Percentiles rank a stretch among this genome's conserved stretches.
These are phyloP conservation scores for Chrysophaeum taylorii DNA, from an alignment of 352 stramenopile species.

Conservation along the genomic window DNA sequence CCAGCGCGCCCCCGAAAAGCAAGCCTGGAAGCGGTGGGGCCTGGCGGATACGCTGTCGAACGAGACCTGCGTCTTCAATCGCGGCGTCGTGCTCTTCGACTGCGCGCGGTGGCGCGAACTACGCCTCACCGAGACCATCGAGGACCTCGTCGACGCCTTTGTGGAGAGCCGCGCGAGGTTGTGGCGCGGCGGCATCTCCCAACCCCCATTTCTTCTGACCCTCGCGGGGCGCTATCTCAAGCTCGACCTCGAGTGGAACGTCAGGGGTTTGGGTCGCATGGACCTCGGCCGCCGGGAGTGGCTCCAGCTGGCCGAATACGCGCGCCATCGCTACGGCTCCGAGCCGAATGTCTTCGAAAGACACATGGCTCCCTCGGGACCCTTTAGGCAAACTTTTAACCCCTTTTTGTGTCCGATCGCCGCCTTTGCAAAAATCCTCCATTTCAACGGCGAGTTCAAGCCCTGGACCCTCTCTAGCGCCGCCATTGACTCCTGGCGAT, in stretches of 20 bases:
- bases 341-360: not conserved
- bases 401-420: not conserved
- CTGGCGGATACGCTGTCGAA: not conserved
- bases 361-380: not conserved
- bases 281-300: not conserved
- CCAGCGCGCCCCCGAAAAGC: too few species aligned
- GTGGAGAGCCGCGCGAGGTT: not conserved
- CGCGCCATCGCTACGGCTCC: not conserved
- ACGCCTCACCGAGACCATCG: conserved; percentile 8
- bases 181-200: conserved; percentile 9
- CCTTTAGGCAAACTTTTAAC: conserved; percentile 8
- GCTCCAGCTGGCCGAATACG: not conserved
- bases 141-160: conserved; percentile 11
- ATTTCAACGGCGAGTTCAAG: conserved; percentile 19
- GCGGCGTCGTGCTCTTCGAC: conserved; percentile 11
- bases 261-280: not conserved
- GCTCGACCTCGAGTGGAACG: conserved; percentile 11
- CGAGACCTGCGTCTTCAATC: conserved; percentile 13
- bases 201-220: conserved; percentile 8
- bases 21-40: not conserved
- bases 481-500: not conserved
- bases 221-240: conserved; percentile 4
- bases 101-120: conserved; percentile 6
- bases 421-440: conserved; percentile 9
- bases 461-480: not conserved